Conservation (phyloP, 495 filamentous ascomycete genomes). For the Talaromyces thailandensis region DNA sequence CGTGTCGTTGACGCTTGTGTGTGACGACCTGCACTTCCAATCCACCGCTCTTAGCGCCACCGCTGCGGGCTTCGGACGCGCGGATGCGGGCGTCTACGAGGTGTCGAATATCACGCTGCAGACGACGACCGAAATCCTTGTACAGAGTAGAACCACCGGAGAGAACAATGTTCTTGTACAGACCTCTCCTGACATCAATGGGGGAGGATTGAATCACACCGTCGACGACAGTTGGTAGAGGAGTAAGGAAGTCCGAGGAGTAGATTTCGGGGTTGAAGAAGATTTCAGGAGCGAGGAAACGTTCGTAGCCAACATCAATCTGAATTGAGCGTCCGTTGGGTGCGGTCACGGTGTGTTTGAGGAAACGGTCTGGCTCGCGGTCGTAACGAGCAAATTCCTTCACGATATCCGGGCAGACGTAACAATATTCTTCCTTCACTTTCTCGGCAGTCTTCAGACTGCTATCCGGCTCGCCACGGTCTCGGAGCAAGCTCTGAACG, state of each 20-base stretch:
- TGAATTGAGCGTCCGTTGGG: constrained; percentile 77
- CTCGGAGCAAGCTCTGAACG: constrained; percentile 88
- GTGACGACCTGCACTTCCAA: constrained; percentile 94
- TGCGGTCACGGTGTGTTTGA: constrained; percentile 76
- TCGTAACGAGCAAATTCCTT: constrained; percentile 95
- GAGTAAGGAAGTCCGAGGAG: constrained; percentile 94
- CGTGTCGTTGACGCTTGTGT: constrained; percentile 92
- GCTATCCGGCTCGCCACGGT: constrained; percentile 93
- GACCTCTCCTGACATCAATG: constrained; percentile 90
- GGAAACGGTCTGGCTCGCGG: constrained; percentile 79
- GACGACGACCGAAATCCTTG: constrained; percentile 90
- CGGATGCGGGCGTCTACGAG: constrained; percentile 86
- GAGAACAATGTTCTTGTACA: constrained; percentile 99
- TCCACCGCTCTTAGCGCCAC: constrained; percentile 69
- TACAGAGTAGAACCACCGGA: constrained; percentile 95
- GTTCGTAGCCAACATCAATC: constrained; percentile 95
- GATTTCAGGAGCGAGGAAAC: constrained; percentile 95
- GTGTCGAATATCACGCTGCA: constrained; percentile 94
- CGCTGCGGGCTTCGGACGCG: constrained; percentile 84
- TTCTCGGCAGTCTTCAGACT: constrained; percentile 94
- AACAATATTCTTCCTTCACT: constrained; percentile 97
- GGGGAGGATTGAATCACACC: constrained; percentile 94
- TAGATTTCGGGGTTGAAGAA: constrained; percentile 99
- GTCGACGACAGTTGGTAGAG: constrained; percentile 87
- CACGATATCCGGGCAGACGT: constrained; percentile 95